Base-by-base conservation (phyloP, 2,329 filamentous ascomycete genomes). In the Penicillium sp. region DNA sequence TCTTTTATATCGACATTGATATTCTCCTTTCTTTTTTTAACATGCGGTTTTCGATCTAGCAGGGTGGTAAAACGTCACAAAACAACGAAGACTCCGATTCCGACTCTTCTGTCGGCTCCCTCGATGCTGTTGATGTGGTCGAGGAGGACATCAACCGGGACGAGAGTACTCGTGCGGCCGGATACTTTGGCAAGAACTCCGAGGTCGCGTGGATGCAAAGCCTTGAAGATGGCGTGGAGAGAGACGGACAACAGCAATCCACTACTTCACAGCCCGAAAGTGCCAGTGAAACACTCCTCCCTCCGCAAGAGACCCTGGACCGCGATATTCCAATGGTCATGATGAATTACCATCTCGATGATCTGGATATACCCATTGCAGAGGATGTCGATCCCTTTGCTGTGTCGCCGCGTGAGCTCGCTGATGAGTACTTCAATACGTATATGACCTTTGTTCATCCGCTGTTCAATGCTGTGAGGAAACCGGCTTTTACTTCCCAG, bases 181-280 rank as follows among this genome's bases (percentile, higher is more conserved):
- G 70, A 0, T 74, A 67, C 46, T 67, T 69, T 49, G 71, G 71
- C 11, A 73, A 73, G 48, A 71, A 66, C 38, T 74, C 70, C 0
- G 70, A 73, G 29, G 54, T 71, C 24, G 62, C 64, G 2, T 74
- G 71, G 71, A 63, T 73, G 46, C 69, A 70, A 37, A 62, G 62
- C 16, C 46, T 73, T 9, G 63, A 62, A 2, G 58, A 66, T 41
- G 60, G 60, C 40, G 47, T 61, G 5, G 48, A 63, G 49, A 44
- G 54, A 37, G 56, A 59, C 32, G 46, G 52, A 39, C 46, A 42
- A 11, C 28, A 42, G 9, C 27, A 34, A 14, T 14, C 18, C 4
- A 11, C 35, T 3, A 10, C 22, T 11, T 24, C 20, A 6, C 31
- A 18, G 31, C 11, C 16, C 31, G 31, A 34, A 9, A 18, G 8